Evolutionary conservation across 2,329 filamentous ascomycete species (phyloP).

Genomic region (Parastagonospora avenae): DNA sequence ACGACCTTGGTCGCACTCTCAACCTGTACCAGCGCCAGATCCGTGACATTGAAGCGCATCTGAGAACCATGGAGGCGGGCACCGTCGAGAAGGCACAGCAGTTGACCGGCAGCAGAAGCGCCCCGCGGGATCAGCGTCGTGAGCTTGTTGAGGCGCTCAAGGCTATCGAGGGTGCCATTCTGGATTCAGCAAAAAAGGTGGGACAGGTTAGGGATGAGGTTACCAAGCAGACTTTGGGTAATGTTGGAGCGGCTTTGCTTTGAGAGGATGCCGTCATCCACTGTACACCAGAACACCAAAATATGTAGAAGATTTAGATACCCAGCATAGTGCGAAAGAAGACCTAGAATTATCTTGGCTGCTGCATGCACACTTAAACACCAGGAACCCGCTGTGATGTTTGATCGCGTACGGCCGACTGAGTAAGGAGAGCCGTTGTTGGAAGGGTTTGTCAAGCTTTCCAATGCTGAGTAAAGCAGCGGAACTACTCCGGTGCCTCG

Average conservation of each 20-base stretch:
- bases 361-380: too few species aligned
- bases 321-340: too few species aligned
- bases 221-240: slow-evolving; percentile 49
- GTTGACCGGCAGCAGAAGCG: slow-evolving; percentile 43
- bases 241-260: slow-evolving; percentile 36
- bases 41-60: slow-evolving; percentile 55
- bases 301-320: not conserved
- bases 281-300: not conserved
- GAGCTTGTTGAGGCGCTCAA: slow-evolving; percentile 54
- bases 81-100: slow-evolving; percentile 52
- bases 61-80: slow-evolving; percentile 54
- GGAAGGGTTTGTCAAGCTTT: too few species aligned
- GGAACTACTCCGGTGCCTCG: too few species aligned
- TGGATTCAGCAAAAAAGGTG: slow-evolving; percentile 54
- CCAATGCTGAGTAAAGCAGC: too few species aligned
- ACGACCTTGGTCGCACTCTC: slow-evolving; percentile 47
- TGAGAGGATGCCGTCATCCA: slow-evolving; percentile 10
- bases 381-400: too few species aligned
- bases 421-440: too few species aligned
- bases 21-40: slow-evolving; percentile 51
- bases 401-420: too few species aligned
- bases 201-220: slow-evolving; percentile 55
- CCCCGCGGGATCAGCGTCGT: slow-evolving; percentile 46
- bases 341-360: too few species aligned
- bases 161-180: slow-evolving; percentile 56